Evolutionary conservation across 148 eudicot genomes (phyloP).

Genomic region (Vaccinium corymbosum): DNA sequence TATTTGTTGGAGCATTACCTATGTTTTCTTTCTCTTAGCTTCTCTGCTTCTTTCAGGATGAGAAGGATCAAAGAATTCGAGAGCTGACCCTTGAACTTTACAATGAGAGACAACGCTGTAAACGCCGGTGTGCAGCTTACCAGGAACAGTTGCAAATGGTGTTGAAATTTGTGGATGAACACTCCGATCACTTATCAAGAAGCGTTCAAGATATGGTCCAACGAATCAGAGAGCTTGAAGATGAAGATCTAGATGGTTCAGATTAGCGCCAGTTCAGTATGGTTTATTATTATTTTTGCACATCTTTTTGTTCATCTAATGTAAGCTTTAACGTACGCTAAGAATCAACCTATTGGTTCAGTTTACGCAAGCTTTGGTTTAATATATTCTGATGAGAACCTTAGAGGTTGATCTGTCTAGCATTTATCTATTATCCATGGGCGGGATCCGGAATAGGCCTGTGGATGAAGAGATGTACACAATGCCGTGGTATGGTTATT

Average conservation of each 20-base stretch:
- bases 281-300: background rate
- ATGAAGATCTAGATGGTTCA: slow-evolving; percentile 13
- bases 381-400: background rate
- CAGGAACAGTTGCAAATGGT: slow-evolving; percentile 24
- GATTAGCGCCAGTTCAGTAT: slow-evolving; percentile 7
- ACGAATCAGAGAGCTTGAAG: slow-evolving; percentile 23
- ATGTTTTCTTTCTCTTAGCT: background rate
- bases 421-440: background rate
- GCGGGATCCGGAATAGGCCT: background rate
- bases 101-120: slow-evolving; percentile 26
- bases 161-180: slow-evolving; percentile 29
- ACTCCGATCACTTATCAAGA: slow-evolving; percentile 23
- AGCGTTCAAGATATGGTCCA: slow-evolving; percentile 25
- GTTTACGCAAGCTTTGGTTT: background rate
- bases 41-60: slow-evolving; percentile 22
- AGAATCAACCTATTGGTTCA: background rate
- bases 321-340: background rate
- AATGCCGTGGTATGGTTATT: background rate
- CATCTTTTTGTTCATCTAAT: background rate
- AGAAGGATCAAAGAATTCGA: slow-evolving; percentile 32
- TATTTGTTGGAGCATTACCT: background rate
- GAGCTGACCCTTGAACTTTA: slow-evolving; percentile 32
- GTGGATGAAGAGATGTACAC: background rate
- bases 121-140: slow-evolving; percentile 26
- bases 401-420: background rate